A percentile compares a stretch with the other conserved stretches of the same genome.
These are phyloP conservation scores for Piromyces sp. DNA, from an alignment of 192 early-diverging fungal species.

Conservation along the genomic window DNA sequence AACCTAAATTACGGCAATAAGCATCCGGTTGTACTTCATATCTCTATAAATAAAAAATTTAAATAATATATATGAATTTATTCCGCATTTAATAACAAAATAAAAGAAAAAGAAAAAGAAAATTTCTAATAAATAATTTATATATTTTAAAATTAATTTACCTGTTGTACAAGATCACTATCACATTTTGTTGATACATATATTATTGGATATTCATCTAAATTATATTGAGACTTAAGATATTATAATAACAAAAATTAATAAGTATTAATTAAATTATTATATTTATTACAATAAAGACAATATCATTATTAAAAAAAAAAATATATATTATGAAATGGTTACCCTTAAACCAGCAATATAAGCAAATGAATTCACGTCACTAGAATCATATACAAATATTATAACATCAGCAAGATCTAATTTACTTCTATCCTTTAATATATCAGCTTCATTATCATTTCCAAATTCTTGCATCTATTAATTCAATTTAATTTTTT, in stretches of 20 bases:
- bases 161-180: constrained; percentile 66
- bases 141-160: neutral
- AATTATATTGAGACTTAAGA: constrained; percentile 54
- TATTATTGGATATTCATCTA: constrained; percentile 68
- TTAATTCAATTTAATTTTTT: neutral
- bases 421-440: constrained; percentile 71
- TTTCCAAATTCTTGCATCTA: constrained; percentile 86
- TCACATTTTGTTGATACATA: constrained; percentile 95
- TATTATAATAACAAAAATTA: neutral
- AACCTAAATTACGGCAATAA: constrained; percentile 71
- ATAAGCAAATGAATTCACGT: constrained; percentile 86
- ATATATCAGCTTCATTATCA: constrained; percentile 67
- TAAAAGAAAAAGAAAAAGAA: constrained; percentile 1
- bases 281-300: neutral
- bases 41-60: no score
- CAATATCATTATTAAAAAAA: neutral
- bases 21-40: constrained; percentile 78
- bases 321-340: neutral
- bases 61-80: no score
- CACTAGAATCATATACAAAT: constrained; percentile 88
- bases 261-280: neutral
- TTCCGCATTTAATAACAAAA: no score
- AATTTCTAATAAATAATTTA: neutral
- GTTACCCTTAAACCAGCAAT: constrained; percentile 59
- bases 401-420: constrained; percentile 70